Evolutionary conservation across 257 asterid genomes (phyloP).

Genomic region (Fraxinus cuspidata): DNA sequence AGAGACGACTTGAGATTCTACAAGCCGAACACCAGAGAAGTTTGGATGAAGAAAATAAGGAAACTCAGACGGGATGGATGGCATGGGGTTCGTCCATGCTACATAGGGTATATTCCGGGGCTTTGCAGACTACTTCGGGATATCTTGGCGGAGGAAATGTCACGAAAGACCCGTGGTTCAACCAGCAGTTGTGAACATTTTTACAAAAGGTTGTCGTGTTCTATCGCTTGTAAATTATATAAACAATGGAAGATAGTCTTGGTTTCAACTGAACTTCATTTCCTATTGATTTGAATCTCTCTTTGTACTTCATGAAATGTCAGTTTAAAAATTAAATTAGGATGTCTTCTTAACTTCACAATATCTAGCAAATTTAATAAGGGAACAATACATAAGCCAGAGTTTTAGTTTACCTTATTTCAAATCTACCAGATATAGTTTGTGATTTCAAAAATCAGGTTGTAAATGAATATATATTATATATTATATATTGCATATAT

Average conservation of each 20-base stretch:
- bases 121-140: slow-evolving; percentile 19
- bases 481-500: too few relatives aligned
- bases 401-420: too few relatives aligned
- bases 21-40: slow-evolving; percentile 37
- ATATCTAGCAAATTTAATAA: too few relatives aligned
- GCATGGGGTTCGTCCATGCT: slow-evolving; percentile 46
- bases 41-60: slow-evolving; percentile 22
- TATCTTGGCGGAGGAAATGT: slow-evolving; percentile 28
- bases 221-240: neutral
- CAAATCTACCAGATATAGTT: too few relatives aligned
- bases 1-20: slow-evolving; percentile 41
- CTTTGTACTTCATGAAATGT: neutral
- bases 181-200: slow-evolving; percentile 38
- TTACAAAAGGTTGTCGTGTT: neutral
- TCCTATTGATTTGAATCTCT: neutral
- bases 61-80: slow-evolving; percentile 42
- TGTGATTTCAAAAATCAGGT: too few relatives aligned
- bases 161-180: slow-evolving; percentile 34
- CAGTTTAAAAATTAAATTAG: neutral
- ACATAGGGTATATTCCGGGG: slow-evolving; percentile 31
- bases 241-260: neutral
- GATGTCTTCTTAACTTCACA: too few relatives aligned
- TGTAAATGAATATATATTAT: too few relatives aligned
- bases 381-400: too few relatives aligned
- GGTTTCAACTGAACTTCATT: neutral